A percentile compares a stretch with the other conserved stretches of the same genome.
These are phyloP conservation scores for Aquanectria penicillioides DNA, from an alignment of 2,329 filamentous ascomycete species.

Conservation along the genomic window DNA sequence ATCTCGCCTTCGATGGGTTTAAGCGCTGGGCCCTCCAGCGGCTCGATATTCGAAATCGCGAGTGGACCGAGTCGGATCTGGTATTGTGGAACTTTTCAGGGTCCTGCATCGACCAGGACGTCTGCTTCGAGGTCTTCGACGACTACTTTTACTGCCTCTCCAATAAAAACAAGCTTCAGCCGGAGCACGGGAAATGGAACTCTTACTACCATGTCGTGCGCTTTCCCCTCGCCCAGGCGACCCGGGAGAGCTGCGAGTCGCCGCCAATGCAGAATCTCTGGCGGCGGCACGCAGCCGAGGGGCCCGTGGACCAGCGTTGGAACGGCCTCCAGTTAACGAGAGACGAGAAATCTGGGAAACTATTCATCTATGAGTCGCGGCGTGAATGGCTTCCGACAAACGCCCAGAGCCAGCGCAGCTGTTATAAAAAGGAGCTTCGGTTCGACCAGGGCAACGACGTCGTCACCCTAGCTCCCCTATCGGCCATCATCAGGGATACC, in stretches of 20 bases:
- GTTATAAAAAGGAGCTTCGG: slow-evolving; percentile 68
- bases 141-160: slow-evolving; percentile 76
- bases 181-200: slow-evolving; percentile 72
- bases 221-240: slow-evolving; percentile 61
- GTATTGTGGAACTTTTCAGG: slow-evolving; percentile 69
- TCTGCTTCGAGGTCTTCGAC: slow-evolving; percentile 78
- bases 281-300: slow-evolving; percentile 74
- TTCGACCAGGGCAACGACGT: slow-evolving; percentile 45
- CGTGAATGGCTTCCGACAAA: slow-evolving; percentile 69
- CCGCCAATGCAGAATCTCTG: slow-evolving; percentile 61
- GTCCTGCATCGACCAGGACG: slow-evolving; percentile 70
- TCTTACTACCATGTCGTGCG: slow-evolving; percentile 76
- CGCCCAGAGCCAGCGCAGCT: slow-evolving; percentile 70
- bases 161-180: slow-evolving; percentile 69
- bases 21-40: slow-evolving; percentile 71
- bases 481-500: slow-evolving; percentile 6
- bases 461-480: not conserved
- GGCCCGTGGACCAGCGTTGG: slow-evolving; percentile 80
- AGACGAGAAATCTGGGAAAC: slow-evolving; percentile 66
- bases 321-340: slow-evolving; percentile 70
- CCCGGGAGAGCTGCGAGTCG: slow-evolving; percentile 51
- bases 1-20: slow-evolving; percentile 61
- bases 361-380: slow-evolving; percentile 73
- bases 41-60: slow-evolving; percentile 54
- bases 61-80: slow-evolving; percentile 56